Evolutionary conservation across 1,284 basidiomycete genomes (phyloP).

Genomic region (Gastroboletus turbinatus): DNA sequence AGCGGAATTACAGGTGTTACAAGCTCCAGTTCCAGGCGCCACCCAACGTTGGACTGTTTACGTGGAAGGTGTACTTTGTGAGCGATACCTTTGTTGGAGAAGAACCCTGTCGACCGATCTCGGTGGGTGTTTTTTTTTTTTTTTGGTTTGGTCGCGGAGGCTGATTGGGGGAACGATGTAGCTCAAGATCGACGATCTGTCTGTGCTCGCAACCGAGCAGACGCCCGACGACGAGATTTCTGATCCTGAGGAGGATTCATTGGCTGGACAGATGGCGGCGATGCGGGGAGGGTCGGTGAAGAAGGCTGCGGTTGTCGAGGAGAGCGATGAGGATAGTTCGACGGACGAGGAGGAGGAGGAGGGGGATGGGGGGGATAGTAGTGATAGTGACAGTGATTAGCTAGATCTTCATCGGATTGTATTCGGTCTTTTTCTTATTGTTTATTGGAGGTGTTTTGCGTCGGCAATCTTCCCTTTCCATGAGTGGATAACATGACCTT

Average conservation of each 20-base stretch:
- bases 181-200: constrained; percentile 81
- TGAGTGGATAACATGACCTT: too few relatives aligned
- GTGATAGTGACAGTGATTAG: constrained; percentile 35
- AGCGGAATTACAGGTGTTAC: constrained; percentile 77
- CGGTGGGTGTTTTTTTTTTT: constrained; percentile 45
- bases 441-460: background rate
- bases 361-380: constrained; percentile 15
- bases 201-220: constrained; percentile 54
- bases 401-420: background rate
- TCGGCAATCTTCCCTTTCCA: too few relatives aligned
- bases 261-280: constrained; percentile 97
- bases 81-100: constrained; percentile 90
- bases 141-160: background rate
- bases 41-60: constrained; percentile 79
- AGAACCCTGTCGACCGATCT: constrained; percentile 72
- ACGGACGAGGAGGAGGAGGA: constrained; percentile 26
- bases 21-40: constrained; percentile 96
- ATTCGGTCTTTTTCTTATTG: background rate
- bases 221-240: constrained; percentile 88
- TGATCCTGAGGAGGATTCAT: constrained; percentile 91
- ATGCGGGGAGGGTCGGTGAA: constrained; percentile 94
- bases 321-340: constrained; percentile 45
- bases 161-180: constrained; percentile 31
- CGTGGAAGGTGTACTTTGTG: constrained; percentile 85
- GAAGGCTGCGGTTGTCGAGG: constrained; percentile 45